Evolutionary conservation across 1,284 basidiomycete genomes (phyloP).

Genomic region (Cutaneotrichosporon daszewskae): DNA sequence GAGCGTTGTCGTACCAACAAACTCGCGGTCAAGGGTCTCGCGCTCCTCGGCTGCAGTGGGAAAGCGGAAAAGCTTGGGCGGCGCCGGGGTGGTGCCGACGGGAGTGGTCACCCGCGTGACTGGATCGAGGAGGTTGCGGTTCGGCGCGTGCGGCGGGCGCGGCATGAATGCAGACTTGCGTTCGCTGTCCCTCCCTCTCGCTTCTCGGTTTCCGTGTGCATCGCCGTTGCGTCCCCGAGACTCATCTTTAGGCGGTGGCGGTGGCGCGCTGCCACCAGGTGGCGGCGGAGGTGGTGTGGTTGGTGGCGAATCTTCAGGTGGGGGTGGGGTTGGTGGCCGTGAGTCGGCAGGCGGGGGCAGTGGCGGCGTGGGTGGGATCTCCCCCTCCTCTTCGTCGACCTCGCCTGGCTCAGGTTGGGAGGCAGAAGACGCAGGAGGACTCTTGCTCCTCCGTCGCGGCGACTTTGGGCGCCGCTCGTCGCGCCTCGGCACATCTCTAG

Average conservation of each 20-base stretch:
- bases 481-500: background rate
- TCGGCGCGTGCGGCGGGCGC: slow-evolving; percentile 25
- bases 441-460: background rate
- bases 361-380: background rate
- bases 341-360: too few species aligned
- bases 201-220: background rate
- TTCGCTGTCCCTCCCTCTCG: background rate
- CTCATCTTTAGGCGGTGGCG: background rate
- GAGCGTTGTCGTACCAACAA: slow-evolving; percentile 70
- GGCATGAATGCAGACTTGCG: background rate
- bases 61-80: slow-evolving; percentile 30
- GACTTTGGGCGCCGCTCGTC: background rate
- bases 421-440: background rate
- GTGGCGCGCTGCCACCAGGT: too few species aligned
- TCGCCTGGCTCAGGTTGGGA: background rate
- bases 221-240: background rate
- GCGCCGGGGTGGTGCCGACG: slow-evolving; percentile 4
- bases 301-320: background rate
- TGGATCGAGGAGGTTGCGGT: slow-evolving; percentile 32
- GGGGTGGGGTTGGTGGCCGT: background rate
- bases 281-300: background rate
- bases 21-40: slow-evolving; percentile 59
- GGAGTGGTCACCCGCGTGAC: slow-evolving; percentile 25
- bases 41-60: slow-evolving; percentile 62
- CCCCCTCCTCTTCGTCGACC: background rate